Conservation (phyloP, 2,329 filamentous ascomycete species). For the Aphanocladium album region DNA sequence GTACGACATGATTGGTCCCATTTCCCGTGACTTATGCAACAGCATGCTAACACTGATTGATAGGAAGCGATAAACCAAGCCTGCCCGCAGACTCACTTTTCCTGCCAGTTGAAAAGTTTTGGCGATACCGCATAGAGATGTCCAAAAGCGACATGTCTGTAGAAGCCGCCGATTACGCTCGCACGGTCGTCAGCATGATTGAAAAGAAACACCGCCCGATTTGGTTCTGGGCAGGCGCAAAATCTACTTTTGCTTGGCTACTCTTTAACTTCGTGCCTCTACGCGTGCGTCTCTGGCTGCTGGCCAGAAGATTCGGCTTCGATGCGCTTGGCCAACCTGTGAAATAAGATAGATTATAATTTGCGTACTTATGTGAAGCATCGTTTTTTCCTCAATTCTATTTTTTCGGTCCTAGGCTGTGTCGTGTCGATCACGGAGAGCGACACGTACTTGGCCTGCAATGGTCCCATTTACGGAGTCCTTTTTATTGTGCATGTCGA, state of each 20-base stretch:
- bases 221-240: slow-evolving; percentile 18
- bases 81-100: slow-evolving; percentile 15
- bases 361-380: not conserved
- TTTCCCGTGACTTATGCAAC: not conserved
- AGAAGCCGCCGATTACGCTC: slow-evolving; percentile 16
- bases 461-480: not conserved
- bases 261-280: slow-evolving; percentile 15
- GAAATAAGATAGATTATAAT: not conserved
- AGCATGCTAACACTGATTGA: not conserved
- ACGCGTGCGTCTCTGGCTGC: slow-evolving; percentile 3
- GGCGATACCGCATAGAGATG: slow-evolving; percentile 12
- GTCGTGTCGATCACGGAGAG: not conserved
- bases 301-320: slow-evolving; percentile 10
- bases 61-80: slow-evolving; percentile 14
- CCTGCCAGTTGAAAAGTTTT: slow-evolving; percentile 13
- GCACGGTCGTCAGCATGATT: slow-evolving; percentile 14
- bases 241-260: slow-evolving; percentile 19
- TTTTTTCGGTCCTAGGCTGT: not conserved
- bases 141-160: slow-evolving; percentile 11
- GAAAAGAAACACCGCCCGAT: slow-evolving; percentile 14
- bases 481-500: not conserved
- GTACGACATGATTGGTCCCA: slow-evolving; percentile 3
- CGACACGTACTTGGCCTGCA: not conserved
- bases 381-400: not conserved
- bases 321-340: not conserved